Evolutionary conservation across 805 yeast species (phyloP), one percentile per base, ranked within the genome.

Genomic region (Metschnikowia kofuensis): DNA sequence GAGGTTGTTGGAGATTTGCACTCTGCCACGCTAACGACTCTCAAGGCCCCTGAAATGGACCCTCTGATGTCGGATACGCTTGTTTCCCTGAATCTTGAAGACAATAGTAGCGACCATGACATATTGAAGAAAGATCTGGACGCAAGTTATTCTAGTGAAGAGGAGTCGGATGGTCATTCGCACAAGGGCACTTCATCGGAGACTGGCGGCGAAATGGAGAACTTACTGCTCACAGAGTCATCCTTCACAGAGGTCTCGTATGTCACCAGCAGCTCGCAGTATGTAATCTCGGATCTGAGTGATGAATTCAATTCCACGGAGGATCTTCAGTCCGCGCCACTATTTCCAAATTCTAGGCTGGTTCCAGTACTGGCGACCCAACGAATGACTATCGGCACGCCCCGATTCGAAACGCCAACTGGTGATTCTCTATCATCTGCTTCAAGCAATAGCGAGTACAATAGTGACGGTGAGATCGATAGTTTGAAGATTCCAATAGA

Each of bases 161-260:
- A 43, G 26, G 14, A 1, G 10, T 21, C 13, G 6, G 37, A 21
- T 9, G 12, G 15, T 12, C 37, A 14, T 5, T 12, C 13, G 13
- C 8, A 10, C 30, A 29, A 21, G 21, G 36, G 13, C 9, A 10
- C 14, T 10, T n/a, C 35, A 13, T 26, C 28, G n/a, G 42, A 32
- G 11, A 35, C 37, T n/a, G 42, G 31, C 12, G 44, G 37, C 12
- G 44, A 48, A 15, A 13, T 45, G 28, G 50, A 32, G 9, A 36
- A 45, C 21, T 31, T 40, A n/a, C 51, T 48, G 51, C 40, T 47
- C 21, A 21, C 52, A 2, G 54, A 51, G 13, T 51, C 54, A 9
- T 45, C 54, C 1, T 48, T 44, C 26, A 51, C 52, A 9, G 52
- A 51, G 39, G 43, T 48, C 9, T 51, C 54, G 7, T 51, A 44